These are phyloP conservation scores for Truncatella angustata DNA, from an alignment of 2,329 filamentous ascomycete genomes.

Conservation along the genomic window DNA sequence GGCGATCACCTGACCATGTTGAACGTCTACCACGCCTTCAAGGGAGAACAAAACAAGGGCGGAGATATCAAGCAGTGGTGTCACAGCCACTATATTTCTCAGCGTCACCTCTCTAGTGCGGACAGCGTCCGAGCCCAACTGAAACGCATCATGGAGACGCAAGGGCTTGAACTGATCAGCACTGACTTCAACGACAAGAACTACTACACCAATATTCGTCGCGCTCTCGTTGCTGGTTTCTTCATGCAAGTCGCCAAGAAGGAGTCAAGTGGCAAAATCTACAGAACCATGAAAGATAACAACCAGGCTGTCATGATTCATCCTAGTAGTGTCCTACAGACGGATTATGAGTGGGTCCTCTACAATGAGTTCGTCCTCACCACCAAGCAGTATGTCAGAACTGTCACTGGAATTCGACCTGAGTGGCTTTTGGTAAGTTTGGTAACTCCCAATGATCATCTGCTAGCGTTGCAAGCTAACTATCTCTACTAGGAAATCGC, in stretches of 20 bases:
- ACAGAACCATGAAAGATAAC: conserved; percentile 95
- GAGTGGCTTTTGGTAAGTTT: conserved; percentile 85
- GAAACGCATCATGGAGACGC: conserved; percentile 93
- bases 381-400: conserved; percentile 96
- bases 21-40: conserved; percentile 98
- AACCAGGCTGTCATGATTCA: conserved; percentile 92
- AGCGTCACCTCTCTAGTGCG: conserved; percentile 83
- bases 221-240: conserved; percentile 89
- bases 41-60: conserved; percentile 63
- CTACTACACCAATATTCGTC: conserved; percentile 96
- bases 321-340: conserved; percentile 83
- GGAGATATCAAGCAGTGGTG: conserved; percentile 87
- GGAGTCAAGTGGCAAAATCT: conserved; percentile 83
- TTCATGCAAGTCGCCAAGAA: conserved; percentile 99
- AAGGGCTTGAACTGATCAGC: conserved; percentile 80
- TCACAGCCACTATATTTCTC: conserved; percentile 92
- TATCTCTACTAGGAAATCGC: conserved; percentile 71
- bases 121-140: conserved; percentile 93
- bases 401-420: conserved; percentile 84
- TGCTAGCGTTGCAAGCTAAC: background rate
- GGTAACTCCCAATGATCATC: background rate
- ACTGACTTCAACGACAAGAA: conserved; percentile 93
- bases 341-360: conserved; percentile 93
- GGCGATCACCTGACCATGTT: conserved; percentile 95
- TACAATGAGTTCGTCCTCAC: conserved; percentile 99